Evolutionary conservation across 2,329 filamentous ascomycete genomes (phyloP), one percentile per base, ranked within the genome.

Genomic region (Sporothrix curviconia): DNA sequence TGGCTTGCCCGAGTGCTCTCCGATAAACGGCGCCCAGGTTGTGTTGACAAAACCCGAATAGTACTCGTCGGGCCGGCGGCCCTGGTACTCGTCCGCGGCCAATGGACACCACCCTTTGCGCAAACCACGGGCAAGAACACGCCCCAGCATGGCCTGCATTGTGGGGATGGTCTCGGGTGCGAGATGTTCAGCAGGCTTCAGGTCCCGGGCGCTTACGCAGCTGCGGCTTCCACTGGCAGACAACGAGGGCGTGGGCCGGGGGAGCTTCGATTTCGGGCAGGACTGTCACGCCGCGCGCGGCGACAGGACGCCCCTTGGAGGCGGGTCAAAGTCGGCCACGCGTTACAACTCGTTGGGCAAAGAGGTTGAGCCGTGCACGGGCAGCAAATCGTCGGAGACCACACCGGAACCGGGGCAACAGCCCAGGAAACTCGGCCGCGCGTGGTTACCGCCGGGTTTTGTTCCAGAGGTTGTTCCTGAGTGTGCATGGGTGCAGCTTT

Each of bases 261-360:
- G 82, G 81, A 0, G 79, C 74, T 64, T 85, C 82, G 24, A 84
- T 81, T 65, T 84, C 82, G 0, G 81, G 81, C 4, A 84, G 72
- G 1, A 85, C 69, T 0, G 81, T 82, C 1, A 85, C 76, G 4
- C 82, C 82, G 4, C 80, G 73, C 1, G 72, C 67, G 0, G 76
- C 80, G n/a, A 60, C 82, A 84, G 40, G 73, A 69, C 0, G 66
- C 63, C 62, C n/a, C n/a, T n/a, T 84, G 79, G 7, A 85, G 73
- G 1, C 74, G 68, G 19, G 80, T 77, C 59, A 81, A 82, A 6
- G 80, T 73, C 0, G 68, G 66, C 7, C 72, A 70, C 0, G 75
- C 76, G 46, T n/a, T 83, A 80, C 0, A 80, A 81, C 62, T 84
- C 81, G 58, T 83, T 84, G 30, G n/a, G n/a, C n/a, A n/a, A n/a